Percentiles rank a stretch among this genome's conserved stretches.
phyloP scores from a whole-genome alignment of 1,284 basidiomycete species.

The Lignosus rhinocerotis region DNA sequence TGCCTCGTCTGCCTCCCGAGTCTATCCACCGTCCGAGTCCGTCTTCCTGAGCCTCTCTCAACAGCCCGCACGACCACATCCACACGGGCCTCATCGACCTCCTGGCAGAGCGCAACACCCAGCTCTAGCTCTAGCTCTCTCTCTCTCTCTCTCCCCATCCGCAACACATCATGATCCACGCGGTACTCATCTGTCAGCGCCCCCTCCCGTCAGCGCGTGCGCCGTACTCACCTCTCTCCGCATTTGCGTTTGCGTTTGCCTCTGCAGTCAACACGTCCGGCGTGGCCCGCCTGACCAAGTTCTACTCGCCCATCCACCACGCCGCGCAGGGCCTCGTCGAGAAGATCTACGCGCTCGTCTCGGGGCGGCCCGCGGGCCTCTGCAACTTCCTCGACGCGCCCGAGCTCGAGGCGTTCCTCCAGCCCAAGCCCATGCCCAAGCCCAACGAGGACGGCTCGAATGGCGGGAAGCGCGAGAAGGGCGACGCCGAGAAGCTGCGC shows the following conservation, averaged over 20 bases:
- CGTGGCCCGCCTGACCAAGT: constrained; percentile 91
- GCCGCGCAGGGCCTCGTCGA: constrained; percentile 74
- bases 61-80: background rate
- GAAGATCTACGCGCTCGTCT: constrained; percentile 85
- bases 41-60: background rate
- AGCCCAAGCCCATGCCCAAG: constrained; percentile 38
- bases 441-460: background rate
- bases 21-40: background rate
- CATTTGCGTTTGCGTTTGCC: too few relatives aligned
- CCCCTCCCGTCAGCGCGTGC: background rate
- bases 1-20: background rate
- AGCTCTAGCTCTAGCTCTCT: too few relatives aligned
- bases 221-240: constrained; percentile 26
- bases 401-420: constrained; percentile 78
- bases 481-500: constrained; percentile 59
- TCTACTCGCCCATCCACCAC: constrained; percentile 87
- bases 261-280: constrained; percentile 82
- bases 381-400: constrained; percentile 94
- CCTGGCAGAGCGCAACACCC: background rate
- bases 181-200: constrained; percentile 67
- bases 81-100: background rate
- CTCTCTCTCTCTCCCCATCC: too few relatives aligned
- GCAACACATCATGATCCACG: constrained; percentile 75
- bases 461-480: constrained; percentile 23
- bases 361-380: constrained; percentile 72